phyloP scores from a whole-genome alignment of 208 protist genomes.

The Trypanosoma brucei region DNA sequence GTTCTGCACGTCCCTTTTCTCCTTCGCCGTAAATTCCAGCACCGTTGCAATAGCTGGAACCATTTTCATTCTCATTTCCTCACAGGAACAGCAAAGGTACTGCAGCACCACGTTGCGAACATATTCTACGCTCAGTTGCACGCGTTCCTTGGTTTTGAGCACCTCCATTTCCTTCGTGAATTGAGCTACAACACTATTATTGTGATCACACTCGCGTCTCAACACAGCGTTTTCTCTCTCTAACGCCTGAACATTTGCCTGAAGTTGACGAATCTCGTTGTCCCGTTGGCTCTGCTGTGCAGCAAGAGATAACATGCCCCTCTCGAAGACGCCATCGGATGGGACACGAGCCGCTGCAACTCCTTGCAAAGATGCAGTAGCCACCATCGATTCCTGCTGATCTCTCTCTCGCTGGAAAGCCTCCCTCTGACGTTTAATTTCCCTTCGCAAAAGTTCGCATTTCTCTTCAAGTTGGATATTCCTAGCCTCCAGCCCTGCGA shows the following conservation, averaged over 20 bases:
- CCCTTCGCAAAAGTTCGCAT: conserved; percentile 73
- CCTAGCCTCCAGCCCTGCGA: conserved; percentile 26
- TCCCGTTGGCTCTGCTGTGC: conserved; percentile 33
- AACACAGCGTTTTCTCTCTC: conserved; percentile 59
- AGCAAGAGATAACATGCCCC: conserved; percentile 45
- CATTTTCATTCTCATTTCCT: conserved; percentile 73
- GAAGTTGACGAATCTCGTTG: conserved; percentile 22
- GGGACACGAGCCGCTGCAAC: conserved; percentile 23
- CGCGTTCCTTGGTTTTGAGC: conserved; percentile 55
- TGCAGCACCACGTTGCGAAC: conserved; percentile 76
- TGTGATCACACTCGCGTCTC: conserved; percentile 43
- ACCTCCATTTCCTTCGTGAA: conserved; percentile 62
- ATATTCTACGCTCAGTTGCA: conserved; percentile 72
- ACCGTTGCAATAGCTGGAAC: conserved; percentile 86
- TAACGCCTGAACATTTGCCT: conserved; percentile 17
- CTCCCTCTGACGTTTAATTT: conserved; percentile 70
- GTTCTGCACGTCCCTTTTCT: conserved; percentile 63
- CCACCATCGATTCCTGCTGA: conserved; percentile 10
- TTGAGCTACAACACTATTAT: conserved; percentile 57
- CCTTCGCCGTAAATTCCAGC: conserved; percentile 65
- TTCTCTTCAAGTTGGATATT: conserved; percentile 70
- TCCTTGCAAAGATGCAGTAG: conserved; percentile 11
- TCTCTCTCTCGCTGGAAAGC: conserved; percentile 42
- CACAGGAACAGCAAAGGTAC: conserved; percentile 55
- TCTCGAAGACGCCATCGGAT: conserved; percentile 40